These are phyloP conservation scores for Zygoascus sp. DNA, from an alignment of 1,139 yeast species.

Conservation along the genomic window DNA sequence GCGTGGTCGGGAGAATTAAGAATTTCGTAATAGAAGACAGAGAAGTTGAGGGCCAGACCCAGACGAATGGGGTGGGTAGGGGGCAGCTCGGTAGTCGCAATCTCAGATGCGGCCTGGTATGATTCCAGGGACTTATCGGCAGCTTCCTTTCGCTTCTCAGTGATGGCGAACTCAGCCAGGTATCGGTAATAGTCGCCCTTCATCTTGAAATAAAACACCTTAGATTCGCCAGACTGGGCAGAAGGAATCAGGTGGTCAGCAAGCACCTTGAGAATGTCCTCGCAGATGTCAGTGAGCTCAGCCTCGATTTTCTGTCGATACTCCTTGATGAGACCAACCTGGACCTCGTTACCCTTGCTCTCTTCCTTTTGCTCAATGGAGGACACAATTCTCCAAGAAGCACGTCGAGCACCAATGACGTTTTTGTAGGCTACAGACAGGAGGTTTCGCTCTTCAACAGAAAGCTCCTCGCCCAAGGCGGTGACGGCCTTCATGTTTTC, in stretches of 20 bases:
- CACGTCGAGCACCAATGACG: slow-evolving; percentile 98
- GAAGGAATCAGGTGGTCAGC: slow-evolving; percentile 86
- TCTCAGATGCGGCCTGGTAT: slow-evolving; percentile 92
- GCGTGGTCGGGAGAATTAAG: slow-evolving; percentile 98
- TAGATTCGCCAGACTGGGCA: slow-evolving; percentile 95
- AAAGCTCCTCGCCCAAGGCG: slow-evolving; percentile 88
- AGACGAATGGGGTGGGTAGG: slow-evolving; percentile 99
- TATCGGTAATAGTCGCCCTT: slow-evolving; percentile 99
- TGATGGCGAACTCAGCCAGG: slow-evolving; percentile 91
- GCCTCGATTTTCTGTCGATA: slow-evolving; percentile 93
- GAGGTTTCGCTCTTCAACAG: slow-evolving; percentile 96
- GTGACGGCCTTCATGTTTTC: slow-evolving; percentile 98
- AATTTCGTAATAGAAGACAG: slow-evolving; percentile 97
- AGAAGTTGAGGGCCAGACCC: slow-evolving; percentile 96
- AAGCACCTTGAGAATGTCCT: slow-evolving; percentile 84
- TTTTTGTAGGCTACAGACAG: slow-evolving; percentile 97
- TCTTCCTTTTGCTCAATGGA: slow-evolving; percentile 98
- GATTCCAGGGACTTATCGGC: slow-evolving; percentile 92
- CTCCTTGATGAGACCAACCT: slow-evolving; percentile 84
- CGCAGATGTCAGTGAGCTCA: slow-evolving; percentile 91
- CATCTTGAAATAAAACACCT: slow-evolving; percentile 98
- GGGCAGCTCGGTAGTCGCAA: slow-evolving; percentile 93
- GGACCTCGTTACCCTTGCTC: slow-evolving; percentile 86
- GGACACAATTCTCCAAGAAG: slow-evolving; percentile 98
- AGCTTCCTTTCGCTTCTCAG: slow-evolving; percentile 88